Conservation (phyloP, 345 rosid genomes). For the Capsella bursapastoris region DNA sequence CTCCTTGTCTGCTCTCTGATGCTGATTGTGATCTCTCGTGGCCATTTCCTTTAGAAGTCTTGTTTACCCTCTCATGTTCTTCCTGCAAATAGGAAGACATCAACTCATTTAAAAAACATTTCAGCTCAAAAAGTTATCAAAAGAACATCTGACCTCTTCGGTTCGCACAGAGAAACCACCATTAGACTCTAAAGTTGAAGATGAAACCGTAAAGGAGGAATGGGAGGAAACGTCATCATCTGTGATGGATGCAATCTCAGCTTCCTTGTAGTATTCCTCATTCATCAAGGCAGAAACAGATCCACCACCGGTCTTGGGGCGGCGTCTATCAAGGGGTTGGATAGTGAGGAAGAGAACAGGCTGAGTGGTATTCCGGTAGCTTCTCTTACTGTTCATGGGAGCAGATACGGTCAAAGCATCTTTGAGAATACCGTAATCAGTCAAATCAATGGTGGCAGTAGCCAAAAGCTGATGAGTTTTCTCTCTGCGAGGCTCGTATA, state of each 20-base stretch:
- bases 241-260: conserved; percentile 67
- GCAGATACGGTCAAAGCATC: conserved; percentile 55
- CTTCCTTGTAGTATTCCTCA: conserved; percentile 84
- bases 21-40: conserved; percentile 46
- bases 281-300: conserved; percentile 80
- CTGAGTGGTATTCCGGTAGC: conserved; percentile 69
- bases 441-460: conserved; percentile 73
- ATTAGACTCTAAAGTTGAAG: conserved; percentile 53
- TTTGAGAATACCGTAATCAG: conserved; percentile 71
- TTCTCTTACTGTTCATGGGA: conserved; percentile 79
- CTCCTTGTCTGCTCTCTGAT: conserved; percentile 28
- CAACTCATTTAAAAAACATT: conserved; percentile 12
- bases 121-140: background rate
- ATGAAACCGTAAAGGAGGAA: conserved; percentile 66
- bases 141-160: conserved; percentile 50
- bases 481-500: conserved; percentile 91
- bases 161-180: conserved; percentile 53
- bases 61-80: conserved; percentile 41
- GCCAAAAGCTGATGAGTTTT: conserved; percentile 76
- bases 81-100: conserved; percentile 54
- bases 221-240: conserved; percentile 86
- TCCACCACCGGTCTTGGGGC: conserved; percentile 53
- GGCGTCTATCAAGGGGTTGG: conserved; percentile 56
- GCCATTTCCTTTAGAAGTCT: conserved; percentile 44
- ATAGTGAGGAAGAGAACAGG: conserved; percentile 70